Evolutionary conservation across 148 eudicot species (phyloP).

Genomic region (Amaranthus cruentus): DNA sequence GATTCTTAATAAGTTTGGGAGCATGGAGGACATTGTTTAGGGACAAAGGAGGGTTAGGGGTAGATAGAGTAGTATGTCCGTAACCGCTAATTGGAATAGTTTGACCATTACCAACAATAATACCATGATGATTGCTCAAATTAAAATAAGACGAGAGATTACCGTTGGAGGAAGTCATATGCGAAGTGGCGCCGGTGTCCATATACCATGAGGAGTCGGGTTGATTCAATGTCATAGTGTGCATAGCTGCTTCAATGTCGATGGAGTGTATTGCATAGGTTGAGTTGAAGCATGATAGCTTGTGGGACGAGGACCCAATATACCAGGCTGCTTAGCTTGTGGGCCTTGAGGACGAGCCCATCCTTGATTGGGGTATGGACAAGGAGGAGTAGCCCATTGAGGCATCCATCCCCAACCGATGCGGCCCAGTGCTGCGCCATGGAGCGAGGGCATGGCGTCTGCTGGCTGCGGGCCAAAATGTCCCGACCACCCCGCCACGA

Average conservation of each 20-base stretch:
- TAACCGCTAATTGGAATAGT: background rate
- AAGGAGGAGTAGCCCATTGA: background rate
- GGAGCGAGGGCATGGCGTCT: background rate
- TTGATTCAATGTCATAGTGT: background rate
- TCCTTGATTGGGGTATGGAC: background rate
- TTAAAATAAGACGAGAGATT: background rate
- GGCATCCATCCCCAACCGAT: background rate
- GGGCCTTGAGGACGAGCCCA: background rate
- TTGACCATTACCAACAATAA: background rate
- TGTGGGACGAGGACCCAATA: background rate
- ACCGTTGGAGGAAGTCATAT: background rate
- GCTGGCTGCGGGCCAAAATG: background rate
- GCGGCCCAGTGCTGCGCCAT: background rate
- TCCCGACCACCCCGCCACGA: background rate
- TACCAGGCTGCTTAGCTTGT: background rate
- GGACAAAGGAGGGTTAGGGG: no score
- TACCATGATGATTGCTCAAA: background rate
- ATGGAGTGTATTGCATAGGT: background rate
- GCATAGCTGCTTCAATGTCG: background rate
- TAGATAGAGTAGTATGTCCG: no score
- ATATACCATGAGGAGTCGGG: background rate
- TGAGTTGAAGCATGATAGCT: background rate
- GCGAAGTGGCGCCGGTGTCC: background rate
- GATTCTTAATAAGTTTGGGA: no score
- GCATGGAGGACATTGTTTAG: no score